Evolutionary conservation across 352 stramenopile species (phyloP).

Genomic region (Phytophthora hybrid): DNA sequence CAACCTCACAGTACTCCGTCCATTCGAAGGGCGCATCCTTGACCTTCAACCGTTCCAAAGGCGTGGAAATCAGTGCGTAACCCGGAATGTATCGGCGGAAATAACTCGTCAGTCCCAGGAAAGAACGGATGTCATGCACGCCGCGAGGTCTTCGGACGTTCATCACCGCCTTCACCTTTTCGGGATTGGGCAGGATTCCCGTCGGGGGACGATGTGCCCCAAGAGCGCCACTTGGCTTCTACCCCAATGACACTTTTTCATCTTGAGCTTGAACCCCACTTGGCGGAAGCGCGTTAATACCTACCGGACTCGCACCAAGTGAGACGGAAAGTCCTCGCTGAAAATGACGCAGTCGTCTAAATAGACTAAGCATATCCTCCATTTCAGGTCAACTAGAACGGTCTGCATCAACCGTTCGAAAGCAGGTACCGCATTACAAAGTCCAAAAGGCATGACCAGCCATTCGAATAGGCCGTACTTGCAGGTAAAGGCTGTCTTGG

Average conservation of each 20-base stretch:
- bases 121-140: background rate
- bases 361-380: constrained; percentile 5
- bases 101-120: background rate
- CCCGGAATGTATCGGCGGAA: too few relatives aligned
- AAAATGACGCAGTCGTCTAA: constrained; percentile 9
- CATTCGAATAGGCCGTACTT: constrained; percentile 4
- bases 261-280: constrained; percentile 1
- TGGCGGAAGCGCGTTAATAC: background rate
- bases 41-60: constrained; percentile 7
- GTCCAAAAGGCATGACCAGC: background rate
- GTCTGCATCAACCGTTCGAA: background rate
- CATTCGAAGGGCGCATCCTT: background rate
- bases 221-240: too few relatives aligned
- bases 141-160: background rate
- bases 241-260: constrained; percentile 12
- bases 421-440: constrained; percentile 8
- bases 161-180: background rate
- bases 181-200: too few relatives aligned
- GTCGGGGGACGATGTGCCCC: too few relatives aligned
- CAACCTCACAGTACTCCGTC: constrained; percentile 1
- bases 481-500: constrained; percentile 1
- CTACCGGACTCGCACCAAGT: background rate
- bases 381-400: constrained; percentile 4
- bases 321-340: background rate
- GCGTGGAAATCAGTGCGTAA: background rate